Percentiles rank a stretch among this genome's conserved stretches.
phyloP scores from a whole-genome alignment of 768 basidiomycete genomes.

The Naganishia antarctica region DNA sequence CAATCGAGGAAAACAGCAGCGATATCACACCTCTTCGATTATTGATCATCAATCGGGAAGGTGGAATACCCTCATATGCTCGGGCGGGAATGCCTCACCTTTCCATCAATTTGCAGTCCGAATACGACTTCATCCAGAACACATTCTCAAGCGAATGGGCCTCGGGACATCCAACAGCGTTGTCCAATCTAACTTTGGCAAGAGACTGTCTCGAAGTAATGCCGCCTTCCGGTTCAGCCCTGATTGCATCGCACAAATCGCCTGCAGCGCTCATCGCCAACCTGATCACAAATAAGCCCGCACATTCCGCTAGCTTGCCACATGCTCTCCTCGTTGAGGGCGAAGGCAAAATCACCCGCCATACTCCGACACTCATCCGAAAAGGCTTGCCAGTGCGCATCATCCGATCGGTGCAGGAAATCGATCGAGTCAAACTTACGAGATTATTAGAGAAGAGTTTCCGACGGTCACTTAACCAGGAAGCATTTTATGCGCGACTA shows the following conservation, averaged over 20 bases:
- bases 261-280: conserved; percentile 93
- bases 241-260: conserved; percentile 96
- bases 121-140: conserved; percentile 73
- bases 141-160: conserved; percentile 78
- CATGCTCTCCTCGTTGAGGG: conserved; percentile 78
- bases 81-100: conserved; percentile 91
- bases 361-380: conserved; percentile 88
- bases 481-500: conserved; percentile 73
- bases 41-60: conserved; percentile 95
- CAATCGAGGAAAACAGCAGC: conserved; percentile 47
- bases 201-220: conserved; percentile 82
- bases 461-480: conserved; percentile 63
- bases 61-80: conserved; percentile 95
- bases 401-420: conserved; percentile 60
- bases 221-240: conserved; percentile 86
- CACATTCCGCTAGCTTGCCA: conserved; percentile 88
- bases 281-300: conserved; percentile 95
- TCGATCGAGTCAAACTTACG: conserved; percentile 72
- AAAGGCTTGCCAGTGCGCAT: conserved; percentile 83
- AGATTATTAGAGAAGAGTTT: conserved; percentile 84
- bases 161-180: conserved; percentile 71
- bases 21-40: conserved; percentile 90
- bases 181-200: conserved; percentile 78
- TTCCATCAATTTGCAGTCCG: conserved; percentile 85
- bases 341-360: conserved; percentile 60